phyloP scores from a whole-genome alignment of 768 basidiomycete genomes.

The Podaxis pistillaris region DNA sequence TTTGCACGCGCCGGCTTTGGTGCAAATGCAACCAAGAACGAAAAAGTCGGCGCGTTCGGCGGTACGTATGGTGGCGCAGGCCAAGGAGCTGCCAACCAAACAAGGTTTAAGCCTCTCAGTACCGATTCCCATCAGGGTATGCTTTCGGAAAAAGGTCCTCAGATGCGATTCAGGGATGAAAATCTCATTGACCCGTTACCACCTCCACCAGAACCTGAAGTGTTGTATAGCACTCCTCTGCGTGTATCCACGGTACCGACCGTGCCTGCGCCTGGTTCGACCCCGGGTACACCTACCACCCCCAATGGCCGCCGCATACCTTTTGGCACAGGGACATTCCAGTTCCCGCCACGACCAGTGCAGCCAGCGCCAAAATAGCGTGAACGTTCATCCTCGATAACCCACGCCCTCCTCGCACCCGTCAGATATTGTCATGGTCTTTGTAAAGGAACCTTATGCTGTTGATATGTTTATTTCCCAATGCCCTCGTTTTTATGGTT shows the following conservation, averaged over 20 bases:
- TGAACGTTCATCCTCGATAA: conserved; percentile 44
- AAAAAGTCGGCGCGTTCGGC: not conserved
- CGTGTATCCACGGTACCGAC: not conserved
- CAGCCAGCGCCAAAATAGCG: not conserved
- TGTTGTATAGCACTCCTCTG: conserved; percentile 9
- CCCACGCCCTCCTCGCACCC: conserved; percentile 59
- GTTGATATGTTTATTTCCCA: conserved; percentile 4
- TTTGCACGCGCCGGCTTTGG: conserved; percentile 14
- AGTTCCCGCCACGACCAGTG: conserved; percentile 7
- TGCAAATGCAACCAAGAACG: not conserved
- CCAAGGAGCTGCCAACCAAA: conserved; percentile 5
- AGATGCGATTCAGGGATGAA: not conserved
- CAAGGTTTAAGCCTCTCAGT: not conserved
- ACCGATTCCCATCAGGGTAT: not conserved
- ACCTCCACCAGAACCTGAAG: conserved; percentile 3
- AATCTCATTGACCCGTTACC: not conserved
- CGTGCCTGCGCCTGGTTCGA: not conserved
- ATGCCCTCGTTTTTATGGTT: not conserved
- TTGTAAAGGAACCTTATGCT: not conserved
- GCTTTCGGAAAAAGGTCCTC: not conserved
- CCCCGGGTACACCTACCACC: conserved; percentile 11
- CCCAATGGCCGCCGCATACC: conserved; percentile 14
- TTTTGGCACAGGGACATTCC: conserved; percentile 13
- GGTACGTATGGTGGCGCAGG: conserved; percentile 2
- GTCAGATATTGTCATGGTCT: not conserved